Evolutionary conservation across 2,329 filamentous ascomycete species (phyloP).

Genomic region (Aphanocladium album): DNA sequence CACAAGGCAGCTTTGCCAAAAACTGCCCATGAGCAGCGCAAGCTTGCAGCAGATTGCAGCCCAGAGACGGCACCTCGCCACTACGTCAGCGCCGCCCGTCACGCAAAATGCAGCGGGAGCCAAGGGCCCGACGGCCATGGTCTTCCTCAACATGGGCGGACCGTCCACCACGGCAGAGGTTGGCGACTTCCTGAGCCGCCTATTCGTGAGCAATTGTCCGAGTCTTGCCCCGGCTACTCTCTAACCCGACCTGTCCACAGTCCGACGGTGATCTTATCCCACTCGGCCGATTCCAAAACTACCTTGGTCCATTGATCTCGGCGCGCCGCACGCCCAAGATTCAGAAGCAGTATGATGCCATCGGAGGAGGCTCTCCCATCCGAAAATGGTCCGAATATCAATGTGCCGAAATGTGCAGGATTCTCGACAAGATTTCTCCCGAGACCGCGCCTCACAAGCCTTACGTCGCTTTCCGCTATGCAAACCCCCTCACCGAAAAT

Average conservation of each 20-base stretch:
- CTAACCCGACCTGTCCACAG: slow-evolving; percentile 37
- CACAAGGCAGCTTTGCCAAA: slow-evolving; percentile 31
- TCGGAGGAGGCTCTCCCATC: slow-evolving; percentile 96
- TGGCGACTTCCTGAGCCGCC: slow-evolving; percentile 77
- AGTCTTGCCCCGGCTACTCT: slow-evolving; percentile 14
- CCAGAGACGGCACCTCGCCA: slow-evolving; percentile 31
- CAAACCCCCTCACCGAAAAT: slow-evolving; percentile 86
- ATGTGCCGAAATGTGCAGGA: slow-evolving; percentile 92
- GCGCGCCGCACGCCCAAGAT: slow-evolving; percentile 90
- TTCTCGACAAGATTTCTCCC: slow-evolving; percentile 84
- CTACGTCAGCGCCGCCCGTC: slow-evolving; percentile 59
- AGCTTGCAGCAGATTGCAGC: slow-evolving; percentile 25
- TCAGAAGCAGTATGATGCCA: slow-evolving; percentile 88
- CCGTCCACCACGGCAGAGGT: slow-evolving; percentile 87
- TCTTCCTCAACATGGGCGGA: slow-evolving; percentile 98
- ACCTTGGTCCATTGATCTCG: slow-evolving; percentile 84
- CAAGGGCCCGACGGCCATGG: slow-evolving; percentile 90
- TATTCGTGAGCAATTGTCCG: slow-evolving; percentile 67
- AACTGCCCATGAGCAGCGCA: slow-evolving; percentile 19
- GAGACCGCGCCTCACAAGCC: slow-evolving; percentile 95
- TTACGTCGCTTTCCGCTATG: slow-evolving; percentile 96
- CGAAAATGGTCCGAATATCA: slow-evolving; percentile 97
- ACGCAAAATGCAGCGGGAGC: slow-evolving; percentile 68
- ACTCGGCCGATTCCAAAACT: slow-evolving; percentile 84
- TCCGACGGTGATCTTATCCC: slow-evolving; percentile 92